Base-by-base conservation (phyloP, 352 stramenopile species). In the Globisporangium orthogonon region DNA sequence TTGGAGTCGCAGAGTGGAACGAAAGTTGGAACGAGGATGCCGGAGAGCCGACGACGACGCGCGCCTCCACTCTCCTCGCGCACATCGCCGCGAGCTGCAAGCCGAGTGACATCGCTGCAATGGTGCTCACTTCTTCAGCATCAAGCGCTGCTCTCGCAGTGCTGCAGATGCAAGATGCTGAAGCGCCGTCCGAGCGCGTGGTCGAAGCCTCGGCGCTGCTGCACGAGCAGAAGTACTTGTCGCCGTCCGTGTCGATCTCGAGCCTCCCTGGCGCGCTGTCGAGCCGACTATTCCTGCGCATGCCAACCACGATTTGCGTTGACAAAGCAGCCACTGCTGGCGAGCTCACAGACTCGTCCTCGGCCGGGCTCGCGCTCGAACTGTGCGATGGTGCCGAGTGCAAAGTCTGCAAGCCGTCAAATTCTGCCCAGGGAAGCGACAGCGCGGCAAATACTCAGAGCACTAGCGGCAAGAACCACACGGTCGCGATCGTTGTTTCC, bases 401-500 rank as follows among this genome's bases (percentile, higher is more conserved):
- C 50, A 45, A 46, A 10, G 17, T 54, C 48, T 65, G 58, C 47
- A 58, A 54, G 14, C 58, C 62, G 14, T 40, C 62, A 4, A 47
- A 15, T 17, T 45, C 33, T 28, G 17, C 30, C 17, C 23, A 41
- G 35, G 50, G 37, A n/a, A 50, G 0, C 15, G 50, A 56, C 13
- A 48, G 6, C 35, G 31, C 35, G 48, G 23, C 44, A 52, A 49
- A 18, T 18, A 31, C 18, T 43, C 18, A 60, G 17, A 47, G 7
- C 41, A 13, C 33, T 46, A 6, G 50, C 69, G 50, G 13, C 35
- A 64, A n/a, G 17, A 48, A 74, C 41, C 60, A 67, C 23, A 58
- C 52, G 1, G 54, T 83, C 10, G 66, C 78, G 23, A 57, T 84
- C 15, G 43, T 83, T 23, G 31, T 83, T 17, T 73, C 65, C 7